Percentiles rank a stretch among this genome's conserved stretches.
Conservation (phyloP, 2,329 filamentous ascomycete genomes). For the Exophiala mesophila region DNA sequence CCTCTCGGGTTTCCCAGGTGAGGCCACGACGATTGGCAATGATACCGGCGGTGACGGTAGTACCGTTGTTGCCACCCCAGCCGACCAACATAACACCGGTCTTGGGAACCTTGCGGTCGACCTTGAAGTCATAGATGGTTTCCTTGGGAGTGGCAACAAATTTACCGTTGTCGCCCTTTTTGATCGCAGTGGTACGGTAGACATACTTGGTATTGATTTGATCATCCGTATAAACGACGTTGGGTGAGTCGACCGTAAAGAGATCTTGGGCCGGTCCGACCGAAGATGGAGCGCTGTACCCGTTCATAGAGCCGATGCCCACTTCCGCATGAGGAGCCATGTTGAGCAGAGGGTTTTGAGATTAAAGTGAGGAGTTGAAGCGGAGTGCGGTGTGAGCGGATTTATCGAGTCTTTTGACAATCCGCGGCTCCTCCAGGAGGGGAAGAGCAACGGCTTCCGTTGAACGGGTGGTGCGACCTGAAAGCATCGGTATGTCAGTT, state of each 20-base stretch:
- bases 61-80: conserved; percentile 97
- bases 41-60: conserved; percentile 94
- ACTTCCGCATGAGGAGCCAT: conserved; percentile 92
- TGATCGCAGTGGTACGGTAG: conserved; percentile 88
- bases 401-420: conserved; percentile 47
- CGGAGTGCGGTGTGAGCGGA: conserved; percentile 17
- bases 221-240: conserved; percentile 82
- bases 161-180: conserved; percentile 65
- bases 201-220: conserved; percentile 92
- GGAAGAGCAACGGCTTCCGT: conserved; percentile 90
- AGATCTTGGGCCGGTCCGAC: conserved; percentile 46
- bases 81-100: conserved; percentile 96
- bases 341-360: conserved; percentile 33
- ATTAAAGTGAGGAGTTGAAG: conserved; percentile 34
- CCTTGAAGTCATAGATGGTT: conserved; percentile 94
- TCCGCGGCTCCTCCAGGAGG: conserved; percentile 75
- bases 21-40: conserved; percentile 86
- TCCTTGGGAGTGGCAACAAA: conserved; percentile 81
- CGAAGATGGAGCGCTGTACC: conserved; percentile 41
- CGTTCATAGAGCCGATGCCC: conserved; percentile 53
- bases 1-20: conserved; percentile 90
- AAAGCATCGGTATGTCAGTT: conserved; percentile 15
- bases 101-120: conserved; percentile 87
- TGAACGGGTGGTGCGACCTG: conserved; percentile 92
- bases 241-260: conserved; percentile 87